phyloP scores from a whole-genome alignment of 805 yeast species.

The Nakazawaea sp. region DNA sequence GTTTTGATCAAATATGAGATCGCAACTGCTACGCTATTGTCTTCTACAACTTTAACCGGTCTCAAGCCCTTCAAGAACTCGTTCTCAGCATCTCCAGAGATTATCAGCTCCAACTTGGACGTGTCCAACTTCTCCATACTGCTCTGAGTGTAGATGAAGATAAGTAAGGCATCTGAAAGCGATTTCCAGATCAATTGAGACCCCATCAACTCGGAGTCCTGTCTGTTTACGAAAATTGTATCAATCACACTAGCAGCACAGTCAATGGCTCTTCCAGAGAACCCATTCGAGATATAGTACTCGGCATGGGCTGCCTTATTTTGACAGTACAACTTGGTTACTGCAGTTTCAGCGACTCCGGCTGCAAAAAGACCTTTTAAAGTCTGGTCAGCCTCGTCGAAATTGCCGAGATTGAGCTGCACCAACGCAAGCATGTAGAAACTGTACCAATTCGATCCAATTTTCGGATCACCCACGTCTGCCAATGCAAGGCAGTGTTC shows the following conservation, averaged over 20 bases:
- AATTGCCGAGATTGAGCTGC: constrained; percentile 58
- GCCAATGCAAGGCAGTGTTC: constrained; percentile 40
- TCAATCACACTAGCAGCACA: constrained; percentile 31
- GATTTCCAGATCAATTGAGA: constrained; percentile 63
- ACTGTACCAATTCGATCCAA: constrained; percentile 53
- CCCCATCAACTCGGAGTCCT: constrained; percentile 3
- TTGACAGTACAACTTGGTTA: constrained; percentile 21
- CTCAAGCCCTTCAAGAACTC: constrained; percentile 8
- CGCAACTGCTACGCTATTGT: background rate
- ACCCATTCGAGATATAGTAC: constrained; percentile 50
- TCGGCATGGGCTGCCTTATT: constrained; percentile 49
- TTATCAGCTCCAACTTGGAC: constrained; percentile 24
- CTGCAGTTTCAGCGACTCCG: constrained; percentile 41
- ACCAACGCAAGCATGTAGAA: constrained; percentile 63
- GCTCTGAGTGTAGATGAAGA: constrained; percentile 51
- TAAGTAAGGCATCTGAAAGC: constrained; percentile 47
- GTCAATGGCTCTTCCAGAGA: constrained; percentile 57
- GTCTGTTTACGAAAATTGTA: constrained; percentile 19
- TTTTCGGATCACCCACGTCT: background rate
- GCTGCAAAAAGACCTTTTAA: constrained; percentile 33
- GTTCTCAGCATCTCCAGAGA: constrained; percentile 4
- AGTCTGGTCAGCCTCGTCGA: constrained; percentile 46
- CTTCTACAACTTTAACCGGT: background rate
- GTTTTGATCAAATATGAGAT: constrained; percentile 31
- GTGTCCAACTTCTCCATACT: constrained; percentile 45